Evolutionary conservation across 2,329 filamentous ascomycete genomes (phyloP).

Genomic region (Dothiorella sarmentorum): DNA sequence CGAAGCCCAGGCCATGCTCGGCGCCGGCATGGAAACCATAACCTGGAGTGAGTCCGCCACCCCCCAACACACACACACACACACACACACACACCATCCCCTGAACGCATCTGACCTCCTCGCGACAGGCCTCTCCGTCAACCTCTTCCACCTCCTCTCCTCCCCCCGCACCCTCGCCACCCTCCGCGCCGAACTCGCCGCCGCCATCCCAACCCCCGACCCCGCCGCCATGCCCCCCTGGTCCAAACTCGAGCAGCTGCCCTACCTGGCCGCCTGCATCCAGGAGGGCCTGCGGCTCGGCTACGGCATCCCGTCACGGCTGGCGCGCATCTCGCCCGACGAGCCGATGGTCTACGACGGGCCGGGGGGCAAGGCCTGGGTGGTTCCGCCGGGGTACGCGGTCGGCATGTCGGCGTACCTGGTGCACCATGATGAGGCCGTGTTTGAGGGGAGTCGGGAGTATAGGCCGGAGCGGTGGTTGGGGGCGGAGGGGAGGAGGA

Average conservation of each 20-base stretch:
- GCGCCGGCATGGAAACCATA: constrained; percentile 8
- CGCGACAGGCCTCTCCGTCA: constrained; percentile 26
- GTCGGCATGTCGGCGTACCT: constrained; percentile 16
- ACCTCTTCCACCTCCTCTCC: constrained; percentile 36
- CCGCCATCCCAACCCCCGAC: neutral
- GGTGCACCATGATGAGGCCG: constrained; percentile 31
- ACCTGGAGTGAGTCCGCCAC: neutral
- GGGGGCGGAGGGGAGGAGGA: constrained; percentile 22
- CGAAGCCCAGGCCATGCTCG: constrained; percentile 18
- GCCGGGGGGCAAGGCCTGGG: neutral
- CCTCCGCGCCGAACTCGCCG: constrained; percentile 37
- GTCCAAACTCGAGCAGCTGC: constrained; percentile 14
- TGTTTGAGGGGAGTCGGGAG: constrained; percentile 28
- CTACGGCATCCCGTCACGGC: constrained; percentile 18
- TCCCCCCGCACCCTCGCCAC: constrained; percentile 29
- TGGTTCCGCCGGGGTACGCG: constrained; percentile 19
- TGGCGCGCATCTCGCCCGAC: constrained; percentile 21
- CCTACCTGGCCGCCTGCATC: constrained; percentile 22
- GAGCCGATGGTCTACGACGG: constrained; percentile 18
- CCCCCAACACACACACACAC: no score
- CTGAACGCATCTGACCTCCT: constrained; percentile 11
- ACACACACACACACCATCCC: no score
- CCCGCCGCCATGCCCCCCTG: neutral
- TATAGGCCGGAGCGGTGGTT: constrained; percentile 34
- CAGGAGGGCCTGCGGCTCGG: constrained; percentile 22